Evolutionary conservation across 306 rosid species (phyloP), one percentile per base, ranked within the genome.

Genomic region (Cicer arietinum): DNA sequence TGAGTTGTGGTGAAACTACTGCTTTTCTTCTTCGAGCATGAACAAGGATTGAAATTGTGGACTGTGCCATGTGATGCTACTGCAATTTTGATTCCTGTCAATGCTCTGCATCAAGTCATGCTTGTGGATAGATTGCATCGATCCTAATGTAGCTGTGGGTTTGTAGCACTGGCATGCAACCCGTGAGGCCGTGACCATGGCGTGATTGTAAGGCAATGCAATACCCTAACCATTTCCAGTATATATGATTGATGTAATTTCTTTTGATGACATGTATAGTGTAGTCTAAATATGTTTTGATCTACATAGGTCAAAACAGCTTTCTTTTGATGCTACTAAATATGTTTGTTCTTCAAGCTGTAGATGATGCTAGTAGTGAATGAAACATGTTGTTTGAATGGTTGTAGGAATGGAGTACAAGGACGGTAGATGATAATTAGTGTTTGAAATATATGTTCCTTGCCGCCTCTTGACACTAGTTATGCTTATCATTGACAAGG

Each of bases 341-440:
- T 6, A 16, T 64, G 44, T 7, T 16, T 71, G 44, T 7, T 30
- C 62, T 42, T 53, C 71, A 42, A 79, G 51, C 18, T 79, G 7
- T 44, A 46, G 54, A 73, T 72, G 54, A 73, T 72, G 7, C 5
- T 43, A 17, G 75, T 52, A 11, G 3, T 30, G 30, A 57, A 7
- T 57, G 50, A 64, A 63, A 16, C 35, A 8, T 20, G 59, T 16
- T 59, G 17, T 11, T 12, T 59, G 74, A 47, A 44, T 58, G 30
- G 37, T 70, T 40, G 6, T 40, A 47, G 70, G 6, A 14, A 50
- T 59, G 10, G 54, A 63, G 7, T 25, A 63, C 50, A 16, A 42
- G 5, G 11, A 30, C 35, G 13, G 40, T 35, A 7, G 67, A 14
- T 13, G 1, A 52, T 10, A 25, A 37, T 7, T 25, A 40, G 4